Evolutionary conservation across 257 asterid species (phyloP).

Genomic region (Leptodermis oblonga): DNA sequence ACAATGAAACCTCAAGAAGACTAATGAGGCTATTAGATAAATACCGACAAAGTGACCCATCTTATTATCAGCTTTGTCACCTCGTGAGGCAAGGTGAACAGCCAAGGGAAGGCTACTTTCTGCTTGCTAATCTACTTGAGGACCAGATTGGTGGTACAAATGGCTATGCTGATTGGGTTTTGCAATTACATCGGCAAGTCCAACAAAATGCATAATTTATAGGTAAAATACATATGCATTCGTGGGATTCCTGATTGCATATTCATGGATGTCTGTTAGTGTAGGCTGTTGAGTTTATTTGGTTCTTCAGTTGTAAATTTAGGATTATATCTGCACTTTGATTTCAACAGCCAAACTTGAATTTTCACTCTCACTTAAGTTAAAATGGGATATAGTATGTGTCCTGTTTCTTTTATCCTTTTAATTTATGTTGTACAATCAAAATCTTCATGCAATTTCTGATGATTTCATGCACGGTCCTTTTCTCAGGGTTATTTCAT

Average conservation of each 20-base stretch:
- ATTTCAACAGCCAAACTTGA: neutral
- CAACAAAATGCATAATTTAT: conserved; percentile 66
- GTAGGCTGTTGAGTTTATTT: conserved; percentile 5
- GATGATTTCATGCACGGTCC: neutral
- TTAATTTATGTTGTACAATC: neutral
- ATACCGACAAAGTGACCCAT: conserved; percentile 59
- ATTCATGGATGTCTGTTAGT: conserved; percentile 3
- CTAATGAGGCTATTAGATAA: conserved; percentile 47
- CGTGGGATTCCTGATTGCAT: neutral
- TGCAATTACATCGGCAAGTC: conserved; percentile 67
- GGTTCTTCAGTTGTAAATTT: neutral
- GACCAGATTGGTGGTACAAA: conserved; percentile 69
- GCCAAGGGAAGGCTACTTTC: conserved; percentile 82
- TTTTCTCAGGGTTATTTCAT: neutral
- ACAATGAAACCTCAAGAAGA: conserved; percentile 65
- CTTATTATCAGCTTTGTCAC: conserved; percentile 68
- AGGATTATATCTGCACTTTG: neutral
- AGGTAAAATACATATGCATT: conserved; percentile 28
- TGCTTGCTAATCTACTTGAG: conserved; percentile 74
- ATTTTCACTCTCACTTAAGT: too few species aligned
- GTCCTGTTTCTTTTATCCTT: neutral
- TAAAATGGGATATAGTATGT: neutral
- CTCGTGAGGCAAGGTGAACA: conserved; percentile 95
- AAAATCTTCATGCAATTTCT: neutral
- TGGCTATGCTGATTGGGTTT: conserved; percentile 88